Evolutionary conservation across 2,329 filamentous ascomycete species (phyloP).

Genomic region (Claviceps maximensis): DNA sequence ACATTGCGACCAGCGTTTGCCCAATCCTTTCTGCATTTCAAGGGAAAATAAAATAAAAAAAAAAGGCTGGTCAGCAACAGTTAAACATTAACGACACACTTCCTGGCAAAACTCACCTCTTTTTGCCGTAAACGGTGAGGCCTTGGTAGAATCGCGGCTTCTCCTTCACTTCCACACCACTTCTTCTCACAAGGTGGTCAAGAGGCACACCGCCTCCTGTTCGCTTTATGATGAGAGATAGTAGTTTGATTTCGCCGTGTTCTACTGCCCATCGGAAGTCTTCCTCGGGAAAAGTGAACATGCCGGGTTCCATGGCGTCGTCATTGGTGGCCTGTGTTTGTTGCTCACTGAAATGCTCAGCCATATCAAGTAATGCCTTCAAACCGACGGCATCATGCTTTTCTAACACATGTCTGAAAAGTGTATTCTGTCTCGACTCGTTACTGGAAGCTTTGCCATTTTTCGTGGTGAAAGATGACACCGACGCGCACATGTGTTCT

Average conservation of each 20-base stretch:
- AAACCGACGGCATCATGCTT: conserved; percentile 41
- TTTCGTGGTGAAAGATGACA: conserved; percentile 20
- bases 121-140: conserved; percentile 61
- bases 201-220: conserved; percentile 59
- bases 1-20: conserved; percentile 45
- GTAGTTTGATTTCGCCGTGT: conserved; percentile 38
- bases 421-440: conserved; percentile 5
- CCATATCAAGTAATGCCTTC: conserved; percentile 43
- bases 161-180: conserved; percentile 46
- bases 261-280: conserved; percentile 32
- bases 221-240: conserved; percentile 50
- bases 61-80: not conserved
- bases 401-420: conserved; percentile 34
- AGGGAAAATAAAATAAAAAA: not conserved
- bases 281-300: conserved; percentile 25
- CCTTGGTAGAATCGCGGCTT: conserved; percentile 67
- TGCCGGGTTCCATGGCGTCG: conserved; percentile 19
- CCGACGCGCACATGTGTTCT: conserved; percentile 31
- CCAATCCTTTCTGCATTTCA: conserved; percentile 46
- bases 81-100: not conserved
- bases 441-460: conserved; percentile 14
- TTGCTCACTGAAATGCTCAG: conserved; percentile 28
- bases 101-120: conserved; percentile 27
- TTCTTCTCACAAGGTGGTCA: conserved; percentile 50
- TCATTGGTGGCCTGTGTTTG: conserved; percentile 18